Evolutionary conservation across 352 stramenopile species (phyloP).

Genomic region (Phytopythium boreale): DNA sequence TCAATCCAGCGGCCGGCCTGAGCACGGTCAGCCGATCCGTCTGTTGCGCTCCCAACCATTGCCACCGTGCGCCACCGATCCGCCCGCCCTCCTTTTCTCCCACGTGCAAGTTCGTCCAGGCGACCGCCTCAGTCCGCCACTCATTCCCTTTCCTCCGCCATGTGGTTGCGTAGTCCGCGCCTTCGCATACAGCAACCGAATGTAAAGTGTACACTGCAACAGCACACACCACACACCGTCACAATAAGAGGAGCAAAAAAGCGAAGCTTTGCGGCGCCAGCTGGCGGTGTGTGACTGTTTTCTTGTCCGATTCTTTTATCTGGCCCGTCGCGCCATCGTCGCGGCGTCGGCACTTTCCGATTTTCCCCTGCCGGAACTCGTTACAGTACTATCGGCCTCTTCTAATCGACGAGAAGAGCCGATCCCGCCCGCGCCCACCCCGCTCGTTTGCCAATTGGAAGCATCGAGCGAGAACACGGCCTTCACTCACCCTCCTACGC

Average conservation of each 20-base stretch:
- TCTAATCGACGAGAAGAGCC: background rate
- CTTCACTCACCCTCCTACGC: too few relatives aligned
- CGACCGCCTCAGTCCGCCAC: background rate
- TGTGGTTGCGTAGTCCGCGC: too few relatives aligned
- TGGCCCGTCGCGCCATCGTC: too few relatives aligned
- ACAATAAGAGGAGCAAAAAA: too few relatives aligned
- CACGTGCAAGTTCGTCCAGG: background rate
- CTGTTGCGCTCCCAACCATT: background rate
- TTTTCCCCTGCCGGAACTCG: background rate
- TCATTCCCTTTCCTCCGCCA: background rate
- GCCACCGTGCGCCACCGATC: background rate
- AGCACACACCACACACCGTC: too few relatives aligned
- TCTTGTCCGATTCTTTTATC: background rate
- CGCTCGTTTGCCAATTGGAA: background rate
- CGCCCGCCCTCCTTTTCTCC: background rate
- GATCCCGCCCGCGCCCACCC: constrained; percentile 2
- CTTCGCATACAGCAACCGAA: too few relatives aligned
- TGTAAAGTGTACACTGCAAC: too few relatives aligned
- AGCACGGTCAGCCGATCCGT: background rate
- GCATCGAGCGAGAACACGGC: background rate
- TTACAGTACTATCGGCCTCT: constrained; percentile 3
- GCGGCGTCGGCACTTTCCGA: background rate
- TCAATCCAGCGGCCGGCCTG: background rate
- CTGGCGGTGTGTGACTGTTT: background rate
- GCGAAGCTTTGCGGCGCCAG: background rate